Conservation (phyloP, 768 basidiomycete species). For the Boletus speciosus region DNA sequence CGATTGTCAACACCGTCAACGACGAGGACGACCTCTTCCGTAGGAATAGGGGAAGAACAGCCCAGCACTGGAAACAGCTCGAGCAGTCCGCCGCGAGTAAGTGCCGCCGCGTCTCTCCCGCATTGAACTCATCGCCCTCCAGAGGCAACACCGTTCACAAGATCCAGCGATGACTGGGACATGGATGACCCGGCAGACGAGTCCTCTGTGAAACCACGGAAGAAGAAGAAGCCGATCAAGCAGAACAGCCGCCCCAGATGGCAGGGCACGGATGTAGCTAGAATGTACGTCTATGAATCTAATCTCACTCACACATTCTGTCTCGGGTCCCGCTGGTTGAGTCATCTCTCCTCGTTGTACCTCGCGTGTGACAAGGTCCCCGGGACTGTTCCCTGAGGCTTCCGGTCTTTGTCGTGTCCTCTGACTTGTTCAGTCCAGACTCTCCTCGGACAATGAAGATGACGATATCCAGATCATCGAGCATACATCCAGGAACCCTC, state of each 20-base stretch:
- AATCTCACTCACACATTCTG: neutral
- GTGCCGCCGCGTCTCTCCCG: conserved; percentile 7
- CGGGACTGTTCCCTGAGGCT: conserved; percentile 9
- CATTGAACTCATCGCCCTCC: conserved; percentile 6
- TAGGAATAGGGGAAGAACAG: conserved; percentile 56
- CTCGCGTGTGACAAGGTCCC: conserved; percentile 3
- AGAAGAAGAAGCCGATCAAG: conserved; percentile 37
- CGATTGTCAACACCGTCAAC: conserved; percentile 21
- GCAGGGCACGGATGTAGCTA: conserved; percentile 39
- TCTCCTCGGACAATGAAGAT: conserved; percentile 45
- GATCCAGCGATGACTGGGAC: conserved; percentile 25
- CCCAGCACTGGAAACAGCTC: conserved; percentile 57
- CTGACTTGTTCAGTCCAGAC: conserved; percentile 21
- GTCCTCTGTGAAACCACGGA: conserved; percentile 36
- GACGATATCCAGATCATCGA: conserved; percentile 43
- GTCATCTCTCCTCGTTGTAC: neutral
- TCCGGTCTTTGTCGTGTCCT: conserved; percentile 6
- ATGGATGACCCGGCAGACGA: conserved; percentile 6
- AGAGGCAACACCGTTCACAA: conserved; percentile 23
- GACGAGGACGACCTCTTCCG: conserved; percentile 73
- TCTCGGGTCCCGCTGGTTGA: neutral
- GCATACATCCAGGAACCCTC: conserved; percentile 20
- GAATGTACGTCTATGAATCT: conserved; percentile 36
- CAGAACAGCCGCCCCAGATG: conserved; percentile 36
- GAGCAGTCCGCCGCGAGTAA: conserved; percentile 56